Conservation (phyloP, 768 basidiomycete species). For the Saitozyma podzolica region DNA sequence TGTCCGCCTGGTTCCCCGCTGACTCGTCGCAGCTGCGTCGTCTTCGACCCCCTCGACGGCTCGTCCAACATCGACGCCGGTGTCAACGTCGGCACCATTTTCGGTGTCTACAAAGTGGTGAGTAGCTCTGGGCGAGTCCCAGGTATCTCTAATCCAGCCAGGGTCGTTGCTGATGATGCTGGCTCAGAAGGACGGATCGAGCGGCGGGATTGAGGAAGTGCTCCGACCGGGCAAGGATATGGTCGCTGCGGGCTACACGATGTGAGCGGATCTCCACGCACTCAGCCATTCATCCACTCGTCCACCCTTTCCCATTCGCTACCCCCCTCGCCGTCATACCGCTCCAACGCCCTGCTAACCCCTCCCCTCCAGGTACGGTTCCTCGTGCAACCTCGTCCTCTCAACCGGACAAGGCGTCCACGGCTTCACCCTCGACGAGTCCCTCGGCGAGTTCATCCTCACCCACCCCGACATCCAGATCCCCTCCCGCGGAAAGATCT, state of each 20-base stretch:
- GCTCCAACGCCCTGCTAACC: too few species aligned
- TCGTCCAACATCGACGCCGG: constrained; percentile 97
- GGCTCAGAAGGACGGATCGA: constrained; percentile 68
- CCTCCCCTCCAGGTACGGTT: too few species aligned
- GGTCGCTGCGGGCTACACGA: constrained; percentile 97
- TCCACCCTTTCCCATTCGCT: too few species aligned
- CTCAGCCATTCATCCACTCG: too few species aligned
- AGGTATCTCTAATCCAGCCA: too few species aligned
- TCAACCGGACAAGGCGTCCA: constrained; percentile 95
- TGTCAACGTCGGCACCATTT: constrained; percentile 86
- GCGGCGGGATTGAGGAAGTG: constrained; percentile 81
- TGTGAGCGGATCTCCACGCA: constrained; percentile 63
- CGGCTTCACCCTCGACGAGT: constrained; percentile 93
- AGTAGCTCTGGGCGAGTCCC: too few species aligned
- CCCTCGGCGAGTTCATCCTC: constrained; percentile 96
- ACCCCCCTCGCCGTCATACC: too few species aligned
- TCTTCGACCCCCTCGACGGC: constrained; percentile 96
- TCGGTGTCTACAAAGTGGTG: constrained; percentile 91
- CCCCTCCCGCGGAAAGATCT: constrained; percentile 93
- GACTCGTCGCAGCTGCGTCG: constrained; percentile 74
- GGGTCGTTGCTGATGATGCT: too few species aligned
- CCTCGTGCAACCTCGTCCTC: constrained; percentile 92
- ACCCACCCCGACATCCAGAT: constrained; percentile 97
- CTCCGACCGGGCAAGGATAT: constrained; percentile 90
- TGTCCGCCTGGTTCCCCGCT: too few species aligned